phyloP scores from a whole-genome alignment of 179 eudicot genomes.

The Vitellaria paradoxa region DNA sequence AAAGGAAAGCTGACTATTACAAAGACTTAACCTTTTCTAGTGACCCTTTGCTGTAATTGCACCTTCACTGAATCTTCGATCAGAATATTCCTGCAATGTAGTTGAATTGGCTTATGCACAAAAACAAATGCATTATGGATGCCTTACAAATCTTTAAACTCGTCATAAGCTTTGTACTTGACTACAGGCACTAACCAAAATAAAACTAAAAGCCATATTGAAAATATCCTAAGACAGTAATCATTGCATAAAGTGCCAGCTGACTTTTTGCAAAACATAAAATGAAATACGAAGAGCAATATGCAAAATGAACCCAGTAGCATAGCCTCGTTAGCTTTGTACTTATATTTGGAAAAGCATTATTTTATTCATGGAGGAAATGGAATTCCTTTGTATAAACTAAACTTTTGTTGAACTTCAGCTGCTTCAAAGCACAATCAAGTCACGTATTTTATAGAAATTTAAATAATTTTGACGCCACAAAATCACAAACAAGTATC shows the following conservation, averaged over 20 bases:
- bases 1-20: not conserved
- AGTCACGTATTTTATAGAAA: not conserved
- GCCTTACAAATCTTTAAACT: not conserved
- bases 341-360: not conserved
- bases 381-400: not conserved
- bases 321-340: not conserved
- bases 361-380: not conserved
- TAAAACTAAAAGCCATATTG: not conserved
- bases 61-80: conserved; percentile 43
- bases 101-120: not conserved
- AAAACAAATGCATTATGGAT: not conserved
- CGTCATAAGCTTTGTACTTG: not conserved
- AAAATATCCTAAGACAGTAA: not conserved
- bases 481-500: not conserved
- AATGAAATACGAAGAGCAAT: not conserved
- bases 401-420: not conserved
- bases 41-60: conserved; percentile 57
- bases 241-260: not conserved
- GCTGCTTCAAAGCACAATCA: not conserved
- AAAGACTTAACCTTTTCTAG: conserved; percentile 44
- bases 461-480: not conserved
- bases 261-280: not conserved
- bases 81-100: conserved; percentile 59
- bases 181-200: not conserved
- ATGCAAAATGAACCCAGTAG: not conserved